Percentiles rank a stretch among this genome's conserved stretches.
These are phyloP conservation scores for Amanita muscaria DNA, from an alignment of 768 basidiomycete genomes.

Conservation along the genomic window DNA sequence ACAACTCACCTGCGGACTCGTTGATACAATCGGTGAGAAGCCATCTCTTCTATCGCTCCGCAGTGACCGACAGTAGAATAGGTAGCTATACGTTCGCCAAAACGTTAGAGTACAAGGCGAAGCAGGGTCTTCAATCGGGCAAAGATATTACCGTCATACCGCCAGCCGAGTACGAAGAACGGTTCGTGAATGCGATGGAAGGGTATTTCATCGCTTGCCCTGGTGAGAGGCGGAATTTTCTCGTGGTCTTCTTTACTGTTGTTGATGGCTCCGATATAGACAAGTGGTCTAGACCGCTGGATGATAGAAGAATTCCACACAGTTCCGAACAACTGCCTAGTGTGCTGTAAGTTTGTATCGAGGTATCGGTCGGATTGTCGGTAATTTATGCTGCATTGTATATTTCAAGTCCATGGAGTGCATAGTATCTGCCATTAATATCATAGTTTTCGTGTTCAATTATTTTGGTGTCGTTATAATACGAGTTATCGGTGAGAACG, in stretches of 20 bases:
- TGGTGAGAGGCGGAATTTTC: no score
- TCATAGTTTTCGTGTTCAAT: no score
- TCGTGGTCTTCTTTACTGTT: background rate
- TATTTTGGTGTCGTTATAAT: no score
- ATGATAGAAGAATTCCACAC: slow-evolving; percentile 2
- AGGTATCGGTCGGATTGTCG: no score
- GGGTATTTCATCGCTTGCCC: slow-evolving; percentile 73
- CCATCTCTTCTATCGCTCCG: no score
- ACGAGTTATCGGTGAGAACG: no score
- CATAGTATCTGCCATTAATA: no score
- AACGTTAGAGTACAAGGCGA: slow-evolving; percentile 80
- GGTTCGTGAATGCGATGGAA: slow-evolving; percentile 65
- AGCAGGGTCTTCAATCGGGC: slow-evolving; percentile 60
- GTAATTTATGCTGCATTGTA: no score
- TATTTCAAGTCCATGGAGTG: no score
- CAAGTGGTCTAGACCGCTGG: slow-evolving; percentile 7
- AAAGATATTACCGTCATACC: slow-evolving; percentile 78
- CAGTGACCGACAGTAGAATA: no score
- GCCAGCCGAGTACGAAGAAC: slow-evolving; percentile 69
- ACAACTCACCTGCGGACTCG: slow-evolving; percentile 68
- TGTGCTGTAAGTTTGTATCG: no score
- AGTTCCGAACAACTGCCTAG: slow-evolving; percentile 1
- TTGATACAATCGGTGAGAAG: slow-evolving; percentile 69
- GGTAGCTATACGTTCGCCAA: slow-evolving; percentile 83
- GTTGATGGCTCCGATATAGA: background rate